A percentile compares a stretch with the other conserved stretches of the same genome.
Evolutionary conservation across 139 green algal genomes (phyloP).

Genomic region (Chlamydomonas sp.): DNA sequence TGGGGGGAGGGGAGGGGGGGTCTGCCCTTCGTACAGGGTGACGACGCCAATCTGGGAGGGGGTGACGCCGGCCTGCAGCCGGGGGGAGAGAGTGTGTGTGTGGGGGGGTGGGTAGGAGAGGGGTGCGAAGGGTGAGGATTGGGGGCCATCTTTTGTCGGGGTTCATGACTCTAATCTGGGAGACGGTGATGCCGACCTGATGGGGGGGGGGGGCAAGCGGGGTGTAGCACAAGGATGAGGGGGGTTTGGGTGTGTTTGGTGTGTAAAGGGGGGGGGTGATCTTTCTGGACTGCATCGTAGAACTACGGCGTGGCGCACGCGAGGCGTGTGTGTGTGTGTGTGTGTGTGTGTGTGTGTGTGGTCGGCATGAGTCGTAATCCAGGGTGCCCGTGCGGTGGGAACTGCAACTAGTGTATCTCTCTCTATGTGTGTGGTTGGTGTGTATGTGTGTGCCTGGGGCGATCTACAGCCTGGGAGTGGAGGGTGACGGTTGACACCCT

Average conservation of each 20-base stretch:
- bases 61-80: conserved; percentile 46
- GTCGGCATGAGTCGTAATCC: background rate
- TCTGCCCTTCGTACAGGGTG: conserved; percentile 96
- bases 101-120: background rate
- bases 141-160: conserved; percentile 80
- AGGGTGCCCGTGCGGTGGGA: background rate
- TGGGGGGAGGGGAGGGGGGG: background rate
- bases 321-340: background rate
- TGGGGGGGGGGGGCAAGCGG: conserved; percentile 6
- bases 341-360: background rate
- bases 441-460: background rate
- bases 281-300: no score
- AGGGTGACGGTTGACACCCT: no score
- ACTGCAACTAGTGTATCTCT: background rate
- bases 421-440: background rate
- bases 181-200: conserved; percentile 48
- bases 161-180: conserved; percentile 95
- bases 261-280: no score
- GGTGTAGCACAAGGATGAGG: background rate
- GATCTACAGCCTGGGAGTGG: no score
- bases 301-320: no score
- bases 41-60: conserved; percentile 89
- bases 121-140: background rate
- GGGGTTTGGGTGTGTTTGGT: background rate
- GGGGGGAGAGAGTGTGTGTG: background rate